These are phyloP conservation scores for Dentipellis sp. DNA, from an alignment of 768 basidiomycete species.

Conservation along the genomic window DNA sequence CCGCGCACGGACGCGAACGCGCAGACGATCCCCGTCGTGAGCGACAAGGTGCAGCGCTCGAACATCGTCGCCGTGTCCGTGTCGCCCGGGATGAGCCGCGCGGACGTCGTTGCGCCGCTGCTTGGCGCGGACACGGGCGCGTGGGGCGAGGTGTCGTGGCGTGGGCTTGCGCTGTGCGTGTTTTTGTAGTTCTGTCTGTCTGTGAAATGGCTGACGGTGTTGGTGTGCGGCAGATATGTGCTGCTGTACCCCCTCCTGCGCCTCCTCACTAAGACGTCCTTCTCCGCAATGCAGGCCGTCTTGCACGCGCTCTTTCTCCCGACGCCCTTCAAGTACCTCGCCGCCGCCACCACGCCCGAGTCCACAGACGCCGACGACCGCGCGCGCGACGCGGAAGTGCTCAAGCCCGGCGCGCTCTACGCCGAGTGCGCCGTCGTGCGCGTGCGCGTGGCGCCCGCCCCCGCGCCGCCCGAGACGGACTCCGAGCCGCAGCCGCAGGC, in stretches of 20 bases:
- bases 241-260: slow-evolving; percentile 57
- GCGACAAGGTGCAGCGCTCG: slow-evolving; percentile 40
- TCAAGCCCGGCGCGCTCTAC: slow-evolving; percentile 73
- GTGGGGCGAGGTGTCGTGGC: slow-evolving; percentile 23
- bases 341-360: slow-evolving; percentile 17
- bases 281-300: slow-evolving; percentile 60
- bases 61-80: slow-evolving; percentile 72
- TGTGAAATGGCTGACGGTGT: no score
- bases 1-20: slow-evolving; percentile 29
- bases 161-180: slow-evolving; percentile 44
- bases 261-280: slow-evolving; percentile 61
- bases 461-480: slow-evolving; percentile 8
- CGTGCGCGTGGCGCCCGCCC: slow-evolving; percentile 15
- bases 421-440: slow-evolving; percentile 62
- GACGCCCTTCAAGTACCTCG: slow-evolving; percentile 58
- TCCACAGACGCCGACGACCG: neutral
- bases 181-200: neutral
- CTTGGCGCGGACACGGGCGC: slow-evolving; percentile 35
- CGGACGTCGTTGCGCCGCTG: slow-evolving; percentile 54
- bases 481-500: slow-evolving; percentile 15
- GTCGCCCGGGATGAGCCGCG: slow-evolving; percentile 67
- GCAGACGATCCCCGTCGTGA: slow-evolving; percentile 27
- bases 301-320: slow-evolving; percentile 77
- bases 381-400: slow-evolving; percentile 40
- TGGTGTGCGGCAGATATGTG: slow-evolving; percentile 42